Percentiles rank a stretch among this genome's conserved stretches.
phyloP scores from a whole-genome alignment of 495 filamentous ascomycete genomes.

The Pseudotulostoma volvatum region DNA sequence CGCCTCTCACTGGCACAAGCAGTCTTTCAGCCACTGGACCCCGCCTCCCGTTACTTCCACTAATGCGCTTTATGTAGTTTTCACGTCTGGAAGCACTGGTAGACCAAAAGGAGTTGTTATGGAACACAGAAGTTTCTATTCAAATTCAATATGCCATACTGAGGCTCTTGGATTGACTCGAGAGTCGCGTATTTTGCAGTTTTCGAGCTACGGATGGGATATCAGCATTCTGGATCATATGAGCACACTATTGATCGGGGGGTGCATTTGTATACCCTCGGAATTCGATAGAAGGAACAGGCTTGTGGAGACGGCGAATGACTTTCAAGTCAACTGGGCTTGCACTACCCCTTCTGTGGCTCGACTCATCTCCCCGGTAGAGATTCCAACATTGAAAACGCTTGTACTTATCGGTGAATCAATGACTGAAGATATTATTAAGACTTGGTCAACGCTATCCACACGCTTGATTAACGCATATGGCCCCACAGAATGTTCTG shows the following conservation, averaged over 20 bases:
- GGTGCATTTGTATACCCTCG: constrained; percentile 21
- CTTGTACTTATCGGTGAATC: constrained; percentile 23
- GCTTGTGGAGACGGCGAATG: constrained; percentile 6
- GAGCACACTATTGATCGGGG: constrained; percentile 17
- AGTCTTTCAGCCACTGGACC: constrained; percentile 38
- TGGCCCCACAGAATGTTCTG: constrained; percentile 33
- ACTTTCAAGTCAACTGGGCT: constrained; percentile 6
- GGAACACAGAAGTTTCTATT: constrained; percentile 18
- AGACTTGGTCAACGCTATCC: background rate
- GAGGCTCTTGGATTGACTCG: constrained; percentile 1
- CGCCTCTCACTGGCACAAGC: constrained; percentile 47
- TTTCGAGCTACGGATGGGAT: constrained; percentile 21
- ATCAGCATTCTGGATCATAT: constrained; percentile 17
- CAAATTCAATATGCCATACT: constrained; percentile 1
- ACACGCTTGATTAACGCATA: constrained; percentile 29
- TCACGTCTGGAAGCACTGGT: constrained; percentile 27
- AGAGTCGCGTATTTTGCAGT: constrained; percentile 15
- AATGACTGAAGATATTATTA: constrained; percentile 2
- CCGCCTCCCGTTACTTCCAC: too few species aligned
- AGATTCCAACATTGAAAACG: constrained; percentile 15
- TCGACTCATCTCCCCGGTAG: background rate
- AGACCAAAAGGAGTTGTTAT: constrained; percentile 28
- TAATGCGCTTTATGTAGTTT: constrained; percentile 10
- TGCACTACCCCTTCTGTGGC: constrained; percentile 31
- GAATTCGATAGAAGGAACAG: constrained; percentile 15